These are phyloP conservation scores for Cucurbita ficifolia DNA, from an alignment of 306 rosid species.

Conservation along the genomic window DNA sequence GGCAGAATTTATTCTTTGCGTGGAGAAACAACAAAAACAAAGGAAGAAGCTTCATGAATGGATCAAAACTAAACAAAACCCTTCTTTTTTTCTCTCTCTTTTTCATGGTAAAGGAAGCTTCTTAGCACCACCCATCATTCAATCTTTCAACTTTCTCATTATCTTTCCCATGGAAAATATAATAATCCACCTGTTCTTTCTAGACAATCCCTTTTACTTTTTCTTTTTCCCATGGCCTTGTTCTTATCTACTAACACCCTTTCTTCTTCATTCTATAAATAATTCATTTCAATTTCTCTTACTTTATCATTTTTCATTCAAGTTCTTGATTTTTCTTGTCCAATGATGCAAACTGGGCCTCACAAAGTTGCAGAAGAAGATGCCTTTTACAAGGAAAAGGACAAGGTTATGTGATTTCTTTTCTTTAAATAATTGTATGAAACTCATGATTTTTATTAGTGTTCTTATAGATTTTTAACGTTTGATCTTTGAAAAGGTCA, in stretches of 20 bases:
- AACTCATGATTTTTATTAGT: no score
- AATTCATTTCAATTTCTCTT: background rate
- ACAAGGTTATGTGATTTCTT: background rate
- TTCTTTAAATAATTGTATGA: no score
- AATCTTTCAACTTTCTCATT: background rate
- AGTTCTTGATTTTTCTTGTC: no score
- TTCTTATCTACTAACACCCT: background rate
- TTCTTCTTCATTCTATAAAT: background rate
- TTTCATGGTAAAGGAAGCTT: background rate
- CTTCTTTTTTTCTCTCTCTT: background rate
- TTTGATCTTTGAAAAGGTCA: background rate
- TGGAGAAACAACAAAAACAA: background rate
- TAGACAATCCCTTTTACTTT: background rate
- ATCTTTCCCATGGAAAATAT: background rate
- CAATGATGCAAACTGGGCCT: background rate
- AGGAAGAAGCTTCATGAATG: background rate
- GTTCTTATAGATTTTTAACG: no score
- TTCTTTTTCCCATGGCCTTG: background rate
- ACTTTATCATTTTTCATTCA: no score
- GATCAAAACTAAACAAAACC: background rate
- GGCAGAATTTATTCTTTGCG: background rate
- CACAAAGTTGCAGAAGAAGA: background rate
- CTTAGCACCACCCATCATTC: background rate
- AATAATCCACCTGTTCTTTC: background rate
- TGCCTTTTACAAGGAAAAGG: background rate